phyloP scores from a whole-genome alignment of 208 protist genomes.

The Leishmania major region DNA sequence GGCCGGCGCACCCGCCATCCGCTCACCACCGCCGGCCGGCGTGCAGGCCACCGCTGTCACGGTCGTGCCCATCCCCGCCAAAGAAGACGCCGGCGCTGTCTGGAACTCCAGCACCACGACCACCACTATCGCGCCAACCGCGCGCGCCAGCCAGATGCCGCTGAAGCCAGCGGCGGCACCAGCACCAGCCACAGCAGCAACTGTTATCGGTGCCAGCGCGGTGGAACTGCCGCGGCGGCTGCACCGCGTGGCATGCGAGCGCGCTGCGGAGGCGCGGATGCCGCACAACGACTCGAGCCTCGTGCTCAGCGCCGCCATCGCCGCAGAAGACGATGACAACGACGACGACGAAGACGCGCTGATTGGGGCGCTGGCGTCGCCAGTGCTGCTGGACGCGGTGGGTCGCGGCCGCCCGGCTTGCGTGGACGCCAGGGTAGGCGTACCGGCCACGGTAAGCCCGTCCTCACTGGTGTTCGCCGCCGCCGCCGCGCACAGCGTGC shows the following conservation, averaged over 20 bases:
- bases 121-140: background rate
- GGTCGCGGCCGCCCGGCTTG: slow-evolving; percentile 8
- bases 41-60: slow-evolving; percentile 19
- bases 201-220: background rate
- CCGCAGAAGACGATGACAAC: background rate
- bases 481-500: slow-evolving; percentile 6
- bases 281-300: slow-evolving; percentile 3
- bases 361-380: slow-evolving; percentile 10
- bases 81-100: background rate
- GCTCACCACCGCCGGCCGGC: slow-evolving; percentile 15
- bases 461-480: background rate
- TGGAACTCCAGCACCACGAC: background rate
- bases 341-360: slow-evolving; percentile 19
- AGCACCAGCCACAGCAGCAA: background rate
- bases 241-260: background rate
- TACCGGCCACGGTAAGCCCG: background rate
- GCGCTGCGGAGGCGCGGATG: slow-evolving; percentile 4
- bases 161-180: background rate
- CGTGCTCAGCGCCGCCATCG: background rate
- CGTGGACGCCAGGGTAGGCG: background rate
- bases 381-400: background rate
- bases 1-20: background rate
- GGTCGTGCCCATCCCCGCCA: background rate
- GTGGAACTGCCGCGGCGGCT: background rate
- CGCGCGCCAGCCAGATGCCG: background rate